Percentiles rank a stretch among this genome's conserved stretches.
Evolutionary conservation across 176 grass and related monocot species (phyloP).

Genomic region (Carex cristatella): DNA sequence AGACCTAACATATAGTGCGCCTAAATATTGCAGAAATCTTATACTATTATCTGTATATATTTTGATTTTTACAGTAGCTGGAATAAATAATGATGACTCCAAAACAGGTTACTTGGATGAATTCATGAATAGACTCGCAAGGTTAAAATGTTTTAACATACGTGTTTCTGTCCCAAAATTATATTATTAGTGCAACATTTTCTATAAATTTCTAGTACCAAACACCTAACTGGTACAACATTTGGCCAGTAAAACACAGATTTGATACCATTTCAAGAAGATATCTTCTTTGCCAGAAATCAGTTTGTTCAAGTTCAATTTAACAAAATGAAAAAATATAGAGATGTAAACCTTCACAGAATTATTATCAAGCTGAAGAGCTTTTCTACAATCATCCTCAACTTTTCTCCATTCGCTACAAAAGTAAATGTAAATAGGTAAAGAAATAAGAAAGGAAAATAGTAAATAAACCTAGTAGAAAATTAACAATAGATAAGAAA

Average conservation of each 20-base stretch:
- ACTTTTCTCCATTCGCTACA: conserved; percentile 67
- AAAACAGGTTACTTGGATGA: neutral
- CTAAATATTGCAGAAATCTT: conserved; percentile 32
- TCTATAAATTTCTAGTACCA: neutral
- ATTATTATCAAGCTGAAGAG: conserved; percentile 62
- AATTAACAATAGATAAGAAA: conserved; percentile 15
- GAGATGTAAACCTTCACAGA: conserved; percentile 63
- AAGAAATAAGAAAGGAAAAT: neutral
- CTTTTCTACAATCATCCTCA: conserved; percentile 72
- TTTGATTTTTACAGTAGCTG: neutral
- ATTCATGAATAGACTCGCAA: neutral
- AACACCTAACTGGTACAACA: neutral
- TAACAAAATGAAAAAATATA: neutral
- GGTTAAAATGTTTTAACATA: neutral
- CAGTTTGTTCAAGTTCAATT: neutral
- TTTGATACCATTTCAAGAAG: neutral
- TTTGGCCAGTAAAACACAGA: neutral
- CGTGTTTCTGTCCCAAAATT: neutral
- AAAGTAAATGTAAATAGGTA: conserved; percentile 24
- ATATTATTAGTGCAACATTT: neutral
- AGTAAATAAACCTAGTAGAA: conserved; percentile 2
- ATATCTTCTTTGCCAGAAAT: neutral
- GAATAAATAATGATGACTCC: neutral
- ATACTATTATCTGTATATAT: neutral
- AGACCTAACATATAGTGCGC: conserved; percentile 82